Conservation (phyloP, 1,284 basidiomycete species). For the Austroboletus rostrupii region DNA sequence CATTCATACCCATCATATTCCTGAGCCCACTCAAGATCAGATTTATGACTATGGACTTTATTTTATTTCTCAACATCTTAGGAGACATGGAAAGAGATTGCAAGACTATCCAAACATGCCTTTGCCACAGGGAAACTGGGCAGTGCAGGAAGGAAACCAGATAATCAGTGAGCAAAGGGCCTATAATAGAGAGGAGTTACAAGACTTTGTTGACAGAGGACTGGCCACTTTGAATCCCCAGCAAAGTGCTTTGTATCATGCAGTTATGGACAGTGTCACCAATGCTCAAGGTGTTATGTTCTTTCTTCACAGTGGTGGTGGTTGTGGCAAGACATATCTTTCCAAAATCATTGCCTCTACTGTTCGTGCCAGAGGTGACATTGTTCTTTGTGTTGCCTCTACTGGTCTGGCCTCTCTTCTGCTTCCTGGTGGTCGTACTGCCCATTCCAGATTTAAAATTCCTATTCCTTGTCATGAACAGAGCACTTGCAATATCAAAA, state of each 20-base stretch:
- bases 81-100: slow-evolving; percentile 20
- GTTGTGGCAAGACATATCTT: slow-evolving; percentile 49
- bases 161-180: slow-evolving; percentile 37
- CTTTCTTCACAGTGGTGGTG: slow-evolving; percentile 45
- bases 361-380: slow-evolving; percentile 23
- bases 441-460: slow-evolving; percentile 12
- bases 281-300: slow-evolving; percentile 19
- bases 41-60: slow-evolving; percentile 38
- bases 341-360: slow-evolving; percentile 37
- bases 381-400: slow-evolving; percentile 35
- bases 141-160: slow-evolving; percentile 21
- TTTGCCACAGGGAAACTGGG: slow-evolving; percentile 28
- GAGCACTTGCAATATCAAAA: slow-evolving; percentile 30
- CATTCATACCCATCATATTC: slow-evolving; percentile 3
- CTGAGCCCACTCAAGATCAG: slow-evolving; percentile 27
- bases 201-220: slow-evolving; percentile 6
- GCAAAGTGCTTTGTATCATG: slow-evolving; percentile 8
- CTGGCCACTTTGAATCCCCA: slow-evolving; percentile 7
- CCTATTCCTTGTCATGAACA: slow-evolving; percentile 26
- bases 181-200: slow-evolving; percentile 28
- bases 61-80: slow-evolving; percentile 33
- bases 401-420: slow-evolving; percentile 23
- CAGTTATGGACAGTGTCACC: slow-evolving; percentile 10
- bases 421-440: slow-evolving; percentile 9
- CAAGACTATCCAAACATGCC: slow-evolving; percentile 33